Conservation (phyloP, 805 yeast genomes). For the Ogataea zsoltii region DNA sequence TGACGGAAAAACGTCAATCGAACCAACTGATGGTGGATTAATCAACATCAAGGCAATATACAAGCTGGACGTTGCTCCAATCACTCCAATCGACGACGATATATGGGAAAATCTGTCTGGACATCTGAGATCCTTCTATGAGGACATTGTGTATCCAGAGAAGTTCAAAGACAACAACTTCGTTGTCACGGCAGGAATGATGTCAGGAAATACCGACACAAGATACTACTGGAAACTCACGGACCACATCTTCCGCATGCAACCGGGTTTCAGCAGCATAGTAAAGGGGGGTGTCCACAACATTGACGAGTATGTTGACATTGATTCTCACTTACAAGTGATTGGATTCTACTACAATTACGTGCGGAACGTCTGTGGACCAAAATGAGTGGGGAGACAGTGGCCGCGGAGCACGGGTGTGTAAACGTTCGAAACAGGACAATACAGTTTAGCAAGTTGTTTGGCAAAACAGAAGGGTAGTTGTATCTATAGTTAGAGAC, state of each 20-base stretch:
- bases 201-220: constrained; percentile 75
- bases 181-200: constrained; percentile 56
- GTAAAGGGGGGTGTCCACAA: constrained; percentile 51
- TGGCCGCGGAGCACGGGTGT: too few species aligned
- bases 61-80: constrained; percentile 45
- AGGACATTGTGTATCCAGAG: constrained; percentile 45
- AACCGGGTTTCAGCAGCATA: constrained; percentile 44
- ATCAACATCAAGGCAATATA: constrained; percentile 23
- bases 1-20: constrained; percentile 33
- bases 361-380: constrained; percentile 21
- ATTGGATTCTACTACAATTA: constrained; percentile 58
- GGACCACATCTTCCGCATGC: constrained; percentile 59
- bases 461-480: too few species aligned
- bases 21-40: constrained; percentile 24
- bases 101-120: constrained; percentile 64
- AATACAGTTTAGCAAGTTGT: too few species aligned
- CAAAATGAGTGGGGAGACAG: too few species aligned
- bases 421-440: too few species aligned
- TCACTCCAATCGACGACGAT: constrained; percentile 42
- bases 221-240: constrained; percentile 63
- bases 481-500: too few species aligned
- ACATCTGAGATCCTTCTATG: constrained; percentile 59
- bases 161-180: constrained; percentile 17
- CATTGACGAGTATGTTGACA: constrained; percentile 57
- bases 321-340: constrained; percentile 60